Evolutionary conservation across 2,329 filamentous ascomycete species (phyloP), one percentile per base, ranked within the genome.

Genomic region (Thermochaetoides dissita): DNA sequence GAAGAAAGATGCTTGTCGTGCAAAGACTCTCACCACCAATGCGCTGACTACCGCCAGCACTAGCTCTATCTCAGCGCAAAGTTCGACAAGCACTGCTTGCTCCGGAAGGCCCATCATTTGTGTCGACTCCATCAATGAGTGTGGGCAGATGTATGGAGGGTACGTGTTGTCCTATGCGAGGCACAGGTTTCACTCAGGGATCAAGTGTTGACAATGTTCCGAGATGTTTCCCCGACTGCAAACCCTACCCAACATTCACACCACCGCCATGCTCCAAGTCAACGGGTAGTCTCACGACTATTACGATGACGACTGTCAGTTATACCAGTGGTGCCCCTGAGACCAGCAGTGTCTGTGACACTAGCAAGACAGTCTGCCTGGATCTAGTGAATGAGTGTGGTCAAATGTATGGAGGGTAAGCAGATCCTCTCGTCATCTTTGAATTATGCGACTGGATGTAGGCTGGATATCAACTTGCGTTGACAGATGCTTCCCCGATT

Each of bases 211-310:
- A 9, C 24, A 30, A 11, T 6, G n/a, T 24, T 9, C 10, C 30
- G 6, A 49, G 48, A 12, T 51, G 49, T 43, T 51, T 51, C 41
- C 42, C 47, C 9, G 46, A 47, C 40, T 49, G 45, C 43, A 44
- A 39, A 36, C 49, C 49, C 12, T 51, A 44, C 42, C 49, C 49
- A 6, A 48, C 47, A 4, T 47, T 48, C 11, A 41, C 33, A n/a
- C 37, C 44, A 17, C 49, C 49, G 24, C 44, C 46, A 4, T 51
- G 49, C 43, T 24, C 17, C 17, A 24, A 24, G 17, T 30, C 42
- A 33, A 42, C 30, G 17, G 17, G 17, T 24, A 24, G 17, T 24
- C 17, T 24, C 5, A 24, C 17, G 17, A 24, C 17, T 5, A 24
- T 24, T 24, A 24, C 17, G 17, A 24, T 5, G 17, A 24, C 17